Percentiles rank a stretch among this genome's conserved stretches.
phyloP scores from a whole-genome alignment of 495 filamentous ascomycete genomes.

The Umbilicaria muhlenbergii region DNA sequence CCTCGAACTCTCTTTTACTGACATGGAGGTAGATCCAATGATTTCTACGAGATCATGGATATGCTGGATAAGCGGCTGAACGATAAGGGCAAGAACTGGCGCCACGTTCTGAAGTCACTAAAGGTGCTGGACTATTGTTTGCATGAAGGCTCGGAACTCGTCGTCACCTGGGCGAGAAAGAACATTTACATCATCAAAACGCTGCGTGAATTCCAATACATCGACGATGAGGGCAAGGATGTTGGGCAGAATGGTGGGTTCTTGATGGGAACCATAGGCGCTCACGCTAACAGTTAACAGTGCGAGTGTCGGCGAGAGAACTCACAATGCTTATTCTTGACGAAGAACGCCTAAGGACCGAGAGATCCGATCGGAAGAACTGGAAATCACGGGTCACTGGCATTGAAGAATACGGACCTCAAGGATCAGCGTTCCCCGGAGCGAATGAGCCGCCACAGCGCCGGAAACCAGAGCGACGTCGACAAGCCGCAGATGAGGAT shows the following conservation, averaged over 20 bases:
- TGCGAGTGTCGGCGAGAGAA: slow-evolving; percentile 91
- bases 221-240: slow-evolving; percentile 88
- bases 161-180: slow-evolving; percentile 95
- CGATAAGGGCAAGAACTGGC: slow-evolving; percentile 99
- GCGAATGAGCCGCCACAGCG: slow-evolving; percentile 21
- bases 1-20: slow-evolving; percentile 7
- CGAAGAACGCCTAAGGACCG: slow-evolving; percentile 82
- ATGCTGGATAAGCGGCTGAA: slow-evolving; percentile 99
- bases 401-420: slow-evolving; percentile 61
- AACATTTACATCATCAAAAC: slow-evolving; percentile 99
- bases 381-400: slow-evolving; percentile 96
- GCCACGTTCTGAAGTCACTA: slow-evolving; percentile 92
- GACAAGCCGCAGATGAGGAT: slow-evolving; percentile 52
- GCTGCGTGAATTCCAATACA: slow-evolving; percentile 84
- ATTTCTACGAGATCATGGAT: slow-evolving; percentile 99
- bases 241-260: slow-evolving; percentile 83
- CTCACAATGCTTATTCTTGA: slow-evolving; percentile 87
- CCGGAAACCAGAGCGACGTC: slow-evolving; percentile 26
- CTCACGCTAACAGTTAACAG: slow-evolving; percentile 29
- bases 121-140: slow-evolving; percentile 98
- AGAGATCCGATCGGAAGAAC: slow-evolving; percentile 78
- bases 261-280: not conserved
- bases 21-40: slow-evolving; percentile 51
- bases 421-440: slow-evolving; percentile 21
- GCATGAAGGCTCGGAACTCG: slow-evolving; percentile 90